A percentile compares a stretch with the other conserved stretches of the same genome.
These are phyloP conservation scores for Ceratobasidium sp. DNA, from an alignment of 1,284 basidiomycete genomes.

Conservation along the genomic window DNA sequence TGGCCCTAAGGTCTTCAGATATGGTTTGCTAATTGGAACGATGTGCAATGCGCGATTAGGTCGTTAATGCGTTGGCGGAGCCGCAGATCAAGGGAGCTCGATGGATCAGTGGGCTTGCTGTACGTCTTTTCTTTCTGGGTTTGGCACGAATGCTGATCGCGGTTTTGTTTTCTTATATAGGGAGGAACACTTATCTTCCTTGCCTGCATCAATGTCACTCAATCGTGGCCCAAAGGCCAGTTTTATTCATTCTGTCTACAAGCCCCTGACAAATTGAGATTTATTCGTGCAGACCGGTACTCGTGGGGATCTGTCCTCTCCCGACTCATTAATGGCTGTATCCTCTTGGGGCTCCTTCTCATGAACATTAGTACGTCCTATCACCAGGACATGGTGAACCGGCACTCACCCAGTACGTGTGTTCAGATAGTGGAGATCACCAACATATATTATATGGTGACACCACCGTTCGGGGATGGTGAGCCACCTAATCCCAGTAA, in stretches of 20 bases:
- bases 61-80: not conserved
- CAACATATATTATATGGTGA: too few relatives aligned
- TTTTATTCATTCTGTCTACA: not conserved
- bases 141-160: not conserved
- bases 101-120: slow-evolving; percentile 34
- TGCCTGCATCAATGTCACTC: slow-evolving; percentile 19
- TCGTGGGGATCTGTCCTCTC: slow-evolving; percentile 34
- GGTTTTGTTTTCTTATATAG: not conserved
- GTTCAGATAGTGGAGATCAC: slow-evolving; percentile 1
- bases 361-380: slow-evolving; percentile 16
- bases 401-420: too few relatives aligned
- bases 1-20: too few relatives aligned
- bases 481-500: too few relatives aligned
- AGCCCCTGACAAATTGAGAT: not conserved
- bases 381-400: not conserved
- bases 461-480: slow-evolving; percentile 21
- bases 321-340: slow-evolving; percentile 16
- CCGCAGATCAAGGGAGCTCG: slow-evolving; percentile 30
- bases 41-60: not conserved
- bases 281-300: slow-evolving; percentile 6
- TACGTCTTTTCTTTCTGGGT: not conserved
- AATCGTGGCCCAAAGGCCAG: slow-evolving; percentile 37
- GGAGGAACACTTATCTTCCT: slow-evolving; percentile 29
- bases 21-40: not conserved
- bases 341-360: slow-evolving; percentile 4